Evolutionary conservation across 257 asterid genomes (phyloP).

Genomic region (Solanum ahanhuiri): DNA sequence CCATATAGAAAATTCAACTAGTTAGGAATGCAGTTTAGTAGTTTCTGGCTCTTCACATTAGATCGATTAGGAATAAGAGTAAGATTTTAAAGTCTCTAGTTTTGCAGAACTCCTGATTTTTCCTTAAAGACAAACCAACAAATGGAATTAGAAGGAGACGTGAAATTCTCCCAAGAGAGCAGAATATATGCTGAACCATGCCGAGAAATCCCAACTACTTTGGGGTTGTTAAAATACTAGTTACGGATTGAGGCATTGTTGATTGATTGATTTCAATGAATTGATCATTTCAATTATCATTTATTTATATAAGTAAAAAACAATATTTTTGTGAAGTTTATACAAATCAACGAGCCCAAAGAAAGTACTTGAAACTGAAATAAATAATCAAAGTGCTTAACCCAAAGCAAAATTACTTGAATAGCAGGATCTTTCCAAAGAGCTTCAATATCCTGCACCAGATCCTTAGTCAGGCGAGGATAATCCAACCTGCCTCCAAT

Average conservation of each 20-base stretch:
- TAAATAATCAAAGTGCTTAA: neutral
- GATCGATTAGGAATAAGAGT: neutral
- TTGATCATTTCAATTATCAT: neutral
- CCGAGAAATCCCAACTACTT: neutral
- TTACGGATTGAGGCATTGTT: neutral
- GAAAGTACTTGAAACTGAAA: neutral
- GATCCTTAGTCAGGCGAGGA: conserved; percentile 64
- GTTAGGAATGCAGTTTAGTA: neutral
- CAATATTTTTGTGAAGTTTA: neutral
- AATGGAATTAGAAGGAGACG: neutral
- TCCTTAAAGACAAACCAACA: neutral
- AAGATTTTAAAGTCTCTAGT: neutral
- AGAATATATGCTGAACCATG: neutral
- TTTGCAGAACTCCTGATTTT: neutral
- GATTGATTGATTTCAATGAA: neutral
- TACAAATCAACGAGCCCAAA: neutral
- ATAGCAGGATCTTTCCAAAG: conserved; percentile 91
- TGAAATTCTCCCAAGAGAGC: neutral
- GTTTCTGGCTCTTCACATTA: neutral
- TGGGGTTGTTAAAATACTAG: neutral
- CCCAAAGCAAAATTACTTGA: conserved; percentile 40
- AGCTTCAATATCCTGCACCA: conserved; percentile 63
- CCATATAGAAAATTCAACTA: neutral
- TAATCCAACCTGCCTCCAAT: conserved; percentile 78
- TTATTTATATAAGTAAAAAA: neutral